Evolutionary conservation across 768 basidiomycete genomes (phyloP).

Genomic region (Podaxis sp.): DNA sequence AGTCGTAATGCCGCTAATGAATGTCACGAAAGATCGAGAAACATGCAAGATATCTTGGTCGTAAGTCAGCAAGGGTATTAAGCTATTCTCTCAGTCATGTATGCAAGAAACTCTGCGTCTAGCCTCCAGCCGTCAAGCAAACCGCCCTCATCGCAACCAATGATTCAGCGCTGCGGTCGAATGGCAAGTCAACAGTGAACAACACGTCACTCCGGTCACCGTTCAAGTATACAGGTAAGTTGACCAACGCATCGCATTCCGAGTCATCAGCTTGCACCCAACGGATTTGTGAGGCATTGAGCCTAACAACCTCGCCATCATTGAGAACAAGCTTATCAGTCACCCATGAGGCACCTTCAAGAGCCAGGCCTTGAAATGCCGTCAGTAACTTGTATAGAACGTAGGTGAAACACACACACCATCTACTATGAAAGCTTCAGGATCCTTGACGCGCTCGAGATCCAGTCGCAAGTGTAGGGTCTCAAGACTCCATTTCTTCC

Average conservation of each 20-base stretch:
- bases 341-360: constrained; percentile 85
- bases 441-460: constrained; percentile 75
- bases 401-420: constrained; percentile 45
- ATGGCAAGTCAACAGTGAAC: constrained; percentile 84
- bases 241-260: constrained; percentile 46
- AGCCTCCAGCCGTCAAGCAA: constrained; percentile 82
- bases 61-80: constrained; percentile 2
- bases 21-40: background rate
- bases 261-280: constrained; percentile 68
- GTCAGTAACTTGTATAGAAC: constrained; percentile 11
- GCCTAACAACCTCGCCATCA: constrained; percentile 73
- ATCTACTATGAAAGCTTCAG: constrained; percentile 79
- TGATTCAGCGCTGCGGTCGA: constrained; percentile 60
- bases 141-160: constrained; percentile 85
- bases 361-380: constrained; percentile 57
- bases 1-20: too few relatives aligned
- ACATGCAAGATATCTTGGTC: background rate
- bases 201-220: constrained; percentile 83
- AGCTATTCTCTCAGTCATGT: background rate
- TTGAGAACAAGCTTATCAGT: constrained; percentile 71
- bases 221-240: constrained; percentile 91
- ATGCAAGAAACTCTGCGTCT: constrained; percentile 14
- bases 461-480: constrained; percentile 77
- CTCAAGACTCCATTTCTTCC: constrained; percentile 90
- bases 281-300: constrained; percentile 78